Base-by-base conservation (phyloP, 331 rosid genomes). In the Spiraea crenata region DNA sequence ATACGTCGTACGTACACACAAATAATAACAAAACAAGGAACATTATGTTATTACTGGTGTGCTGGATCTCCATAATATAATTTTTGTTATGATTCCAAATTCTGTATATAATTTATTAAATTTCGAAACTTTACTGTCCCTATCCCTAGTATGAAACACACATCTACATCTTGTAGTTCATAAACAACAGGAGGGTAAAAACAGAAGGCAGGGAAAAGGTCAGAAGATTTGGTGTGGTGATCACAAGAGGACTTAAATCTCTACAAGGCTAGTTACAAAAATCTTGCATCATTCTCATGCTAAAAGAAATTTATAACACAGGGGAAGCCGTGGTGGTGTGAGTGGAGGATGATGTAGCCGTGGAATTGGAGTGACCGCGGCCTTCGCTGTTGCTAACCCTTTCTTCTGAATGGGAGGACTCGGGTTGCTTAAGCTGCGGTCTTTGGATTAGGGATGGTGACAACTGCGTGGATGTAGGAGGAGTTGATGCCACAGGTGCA, bases 311-410 rank as follows among this genome's bases (percentile, higher is more conserved):
- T 81, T 65, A 89, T 62, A 67, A 69, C 56, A 52, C 68, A 66
- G 71, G 85, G 64, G 88, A 88, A 50, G 76, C 52, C 44, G 84
- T 74, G 11, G 84, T 81, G 11, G 84, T 81, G 45, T 87, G 97
- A 3, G 95, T 80, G 67, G 89, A 90, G 25, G 90, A 85, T 16
- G 98, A 90, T 3, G 96, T 85, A 2, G 89, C 84, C 7, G 97
- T 85, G n/a, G 97, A 93, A 75, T 82, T 85, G n/a, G 87, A 90
- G 56, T 81, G 88, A 79, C 60, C 87, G 4, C 80, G 82, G 2
- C 85, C 85, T 71, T 80, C 91, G 57, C 85, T 59, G 3, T 84
- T 86, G 72, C 89, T 81, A 40, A 71, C 41, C 84, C 84, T 81
- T 78, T 83, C 92, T 46, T 82, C 83, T 9, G 83, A 85, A 73